Conservation (phyloP, 768 basidiomycete genomes). For the Leccinum subtestaceum region DNA sequence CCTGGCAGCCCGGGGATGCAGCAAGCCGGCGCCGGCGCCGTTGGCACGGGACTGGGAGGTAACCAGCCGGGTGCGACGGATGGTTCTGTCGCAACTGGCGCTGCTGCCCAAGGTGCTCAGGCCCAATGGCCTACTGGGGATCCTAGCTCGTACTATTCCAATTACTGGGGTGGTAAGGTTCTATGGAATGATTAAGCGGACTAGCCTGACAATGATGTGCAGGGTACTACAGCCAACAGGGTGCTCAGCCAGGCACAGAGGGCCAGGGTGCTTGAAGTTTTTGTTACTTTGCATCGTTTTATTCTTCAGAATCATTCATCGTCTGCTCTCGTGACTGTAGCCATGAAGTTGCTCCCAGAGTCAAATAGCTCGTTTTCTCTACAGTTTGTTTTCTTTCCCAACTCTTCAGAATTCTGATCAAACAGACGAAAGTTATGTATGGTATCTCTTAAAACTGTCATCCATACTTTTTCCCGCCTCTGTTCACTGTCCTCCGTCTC, state of each 20-base stretch:
- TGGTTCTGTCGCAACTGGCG: slow-evolving; percentile 44
- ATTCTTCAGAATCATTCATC: slow-evolving; percentile 24
- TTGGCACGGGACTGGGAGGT: slow-evolving; percentile 53
- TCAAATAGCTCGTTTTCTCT: slow-evolving; percentile 19
- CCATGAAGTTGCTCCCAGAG: slow-evolving; percentile 25
- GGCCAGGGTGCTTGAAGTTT: slow-evolving; percentile 41
- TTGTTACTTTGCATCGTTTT: slow-evolving; percentile 25
- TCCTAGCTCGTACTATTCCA: slow-evolving; percentile 72
- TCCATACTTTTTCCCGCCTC: slow-evolving; percentile 29
- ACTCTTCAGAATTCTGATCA: slow-evolving; percentile 31
- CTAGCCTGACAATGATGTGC: slow-evolving; percentile 15
- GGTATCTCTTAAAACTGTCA: slow-evolving; percentile 32
- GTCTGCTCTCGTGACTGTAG: slow-evolving; percentile 34
- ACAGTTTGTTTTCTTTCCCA: slow-evolving; percentile 23
- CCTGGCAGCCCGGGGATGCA: slow-evolving; percentile 44
- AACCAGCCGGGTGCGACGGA: slow-evolving; percentile 58
- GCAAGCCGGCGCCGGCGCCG: slow-evolving; percentile 55
- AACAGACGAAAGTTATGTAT: slow-evolving; percentile 34
- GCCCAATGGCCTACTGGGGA: slow-evolving; percentile 77
- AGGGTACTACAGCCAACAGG: slow-evolving; percentile 85
- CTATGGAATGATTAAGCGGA: background rate
- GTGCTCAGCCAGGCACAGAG: slow-evolving; percentile 54
- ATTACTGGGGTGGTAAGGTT: slow-evolving; percentile 78
- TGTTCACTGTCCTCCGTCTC: slow-evolving; percentile 22
- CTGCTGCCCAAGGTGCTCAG: slow-evolving; percentile 57